These are phyloP conservation scores for Millerozyma miso DNA, from an alignment of 805 yeast species.

Conservation along the genomic window DNA sequence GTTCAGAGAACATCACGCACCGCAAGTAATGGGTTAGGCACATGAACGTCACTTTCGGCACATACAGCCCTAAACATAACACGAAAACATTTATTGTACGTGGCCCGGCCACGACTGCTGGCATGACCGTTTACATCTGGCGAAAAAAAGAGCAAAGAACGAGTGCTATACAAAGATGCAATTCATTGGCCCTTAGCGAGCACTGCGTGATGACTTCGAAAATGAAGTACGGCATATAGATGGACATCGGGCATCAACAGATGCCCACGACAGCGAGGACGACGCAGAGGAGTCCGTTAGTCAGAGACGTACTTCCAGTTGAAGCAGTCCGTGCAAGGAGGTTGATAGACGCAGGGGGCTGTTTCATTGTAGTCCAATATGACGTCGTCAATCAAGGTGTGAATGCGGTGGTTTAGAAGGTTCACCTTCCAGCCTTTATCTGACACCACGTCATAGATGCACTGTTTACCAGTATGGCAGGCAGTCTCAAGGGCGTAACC, in stretches of 20 bases:
- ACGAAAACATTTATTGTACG: too few species aligned
- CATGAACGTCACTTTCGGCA: not conserved
- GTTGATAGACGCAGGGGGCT: constrained; percentile 67
- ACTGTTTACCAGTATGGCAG: constrained; percentile 86
- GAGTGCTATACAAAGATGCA: too few species aligned
- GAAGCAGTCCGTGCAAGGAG: constrained; percentile 86
- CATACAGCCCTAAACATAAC: not conserved
- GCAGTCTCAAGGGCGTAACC: constrained; percentile 97
- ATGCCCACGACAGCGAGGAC: not conserved
- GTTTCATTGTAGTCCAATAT: constrained; percentile 69
- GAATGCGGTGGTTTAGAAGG: constrained; percentile 83
- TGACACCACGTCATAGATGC: constrained; percentile 83
- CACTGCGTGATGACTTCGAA: not conserved
- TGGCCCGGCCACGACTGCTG: too few species aligned
- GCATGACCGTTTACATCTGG: too few species aligned
- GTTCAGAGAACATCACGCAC: not conserved
- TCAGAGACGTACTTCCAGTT: constrained; percentile 76
- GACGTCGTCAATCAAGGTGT: constrained; percentile 82
- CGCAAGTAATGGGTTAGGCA: not conserved
- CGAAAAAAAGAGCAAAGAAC: too few species aligned
- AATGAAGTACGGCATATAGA: not conserved
- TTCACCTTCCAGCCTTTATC: constrained; percentile 92
- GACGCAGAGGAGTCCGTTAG: constrained; percentile 12
- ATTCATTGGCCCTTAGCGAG: not conserved
- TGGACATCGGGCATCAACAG: not conserved